Evolutionary conservation across 345 rosid species (phyloP).

Genomic region (Lepidium africanum): DNA sequence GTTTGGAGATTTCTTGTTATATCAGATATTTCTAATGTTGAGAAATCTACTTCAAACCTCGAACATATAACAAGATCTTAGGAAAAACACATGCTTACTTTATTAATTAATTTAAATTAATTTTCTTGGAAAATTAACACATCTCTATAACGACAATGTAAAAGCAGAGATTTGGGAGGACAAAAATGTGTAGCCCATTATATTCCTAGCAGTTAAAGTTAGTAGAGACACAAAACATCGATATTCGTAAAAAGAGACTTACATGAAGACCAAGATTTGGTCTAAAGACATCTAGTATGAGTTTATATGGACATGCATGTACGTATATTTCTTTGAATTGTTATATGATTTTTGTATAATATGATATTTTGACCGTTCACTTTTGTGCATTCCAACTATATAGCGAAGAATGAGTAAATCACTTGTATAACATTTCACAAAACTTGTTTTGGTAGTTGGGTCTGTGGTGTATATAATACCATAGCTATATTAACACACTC

Average conservation of each 20-base stretch:
- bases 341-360: not conserved
- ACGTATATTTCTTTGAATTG: not conserved
- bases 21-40: too few species aligned
- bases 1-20: too few species aligned
- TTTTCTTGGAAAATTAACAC: not conserved
- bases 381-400: not conserved
- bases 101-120: not conserved
- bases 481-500: not conserved
- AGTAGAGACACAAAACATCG: conserved; percentile 24
- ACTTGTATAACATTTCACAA: not conserved
- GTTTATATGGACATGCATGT: not conserved
- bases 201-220: conserved; percentile 12
- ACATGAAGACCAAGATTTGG: conserved; percentile 21
- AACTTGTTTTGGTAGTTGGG: not conserved
- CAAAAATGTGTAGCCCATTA: conserved; percentile 8
- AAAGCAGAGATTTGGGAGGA: conserved; percentile 9
- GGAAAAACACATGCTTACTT: not conserved
- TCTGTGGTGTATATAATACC: not conserved
- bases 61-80: not conserved
- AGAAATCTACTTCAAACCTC: not conserved
- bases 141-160: not conserved
- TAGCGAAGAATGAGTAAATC: not conserved
- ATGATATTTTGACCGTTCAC: not conserved
- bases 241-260: conserved; percentile 13
- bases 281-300: conserved; percentile 11